Base-by-base conservation (phyloP, 495 filamentous ascomycete genomes). In the Cercophora newfieldiana region DNA sequence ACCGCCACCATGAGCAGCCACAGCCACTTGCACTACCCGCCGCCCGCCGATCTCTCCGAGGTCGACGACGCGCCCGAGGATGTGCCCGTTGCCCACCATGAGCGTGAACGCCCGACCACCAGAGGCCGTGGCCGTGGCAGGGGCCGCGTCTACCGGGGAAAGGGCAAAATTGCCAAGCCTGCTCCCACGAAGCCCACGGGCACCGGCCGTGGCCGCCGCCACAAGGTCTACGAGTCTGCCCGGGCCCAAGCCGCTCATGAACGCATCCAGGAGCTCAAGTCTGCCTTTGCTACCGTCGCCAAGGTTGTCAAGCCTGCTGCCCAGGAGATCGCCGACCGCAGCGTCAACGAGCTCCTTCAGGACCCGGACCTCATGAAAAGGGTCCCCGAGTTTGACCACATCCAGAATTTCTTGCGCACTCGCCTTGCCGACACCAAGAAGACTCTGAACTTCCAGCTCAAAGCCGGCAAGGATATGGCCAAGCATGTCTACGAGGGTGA, bases 241-340 rank as follows among this genome's bases (percentile, higher is more conserved):
- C 69, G 68, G 29, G 72, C 73, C 51, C 81, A 83, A 65, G 81
- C 81, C 30, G 76, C 79, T 49, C 78, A 81, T 53, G 81, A 83
- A 62, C 81, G 81, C 60, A 72, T 72, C 59, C 70, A 75, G 53
- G 76, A 80, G 44, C 71, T 82, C 18, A 77, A 76, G 73, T 72
- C 77, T 7, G 70, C 77, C 24, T 83, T 70, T 62, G 63, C 69
- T 0, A 64, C 77, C 59, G 73, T 81, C n/a, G 69, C 74, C 56
- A 69, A 72, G 58, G 66, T 71, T 33, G 56, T 81, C 56, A 82
- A 79, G 67, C 79, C 79, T 28, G 76, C 70, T 24, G 71, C 79
- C 12, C 75, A 79, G 6, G 78, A 82, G 49, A 70, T 83, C 3
- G 80, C 80, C 31, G 75, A 81, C 56, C 70, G 72, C 14, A 70